Base-by-base conservation (phyloP, 2,329 filamentous ascomycete genomes). In the Penicillium sp. region DNA sequence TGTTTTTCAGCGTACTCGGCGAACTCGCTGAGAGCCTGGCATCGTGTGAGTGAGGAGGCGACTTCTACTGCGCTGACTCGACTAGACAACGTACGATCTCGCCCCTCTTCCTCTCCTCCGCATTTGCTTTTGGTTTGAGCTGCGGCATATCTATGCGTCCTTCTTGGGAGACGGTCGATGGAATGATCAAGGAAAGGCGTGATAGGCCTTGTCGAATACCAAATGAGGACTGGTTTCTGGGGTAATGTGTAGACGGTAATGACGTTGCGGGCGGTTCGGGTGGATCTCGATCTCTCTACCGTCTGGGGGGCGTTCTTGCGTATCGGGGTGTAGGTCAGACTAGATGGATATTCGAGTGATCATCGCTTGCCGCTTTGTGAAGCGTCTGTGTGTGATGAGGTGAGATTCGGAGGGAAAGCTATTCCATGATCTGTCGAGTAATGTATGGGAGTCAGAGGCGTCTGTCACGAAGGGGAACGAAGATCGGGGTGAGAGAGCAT, bases 1-100 rank as follows among this genome's bases (percentile, higher is more conserved):
- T 97, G 90, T 67, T 90, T 86, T 69, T 97, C 90, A 56, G 96
- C 93, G 63, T 96, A 97, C 63, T 98, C 93, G 68, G 90, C 90
- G 67, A 98, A 98, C 61, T 97, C 93, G 74, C 87, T 93, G 47
- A 98, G 79, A 9, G 91, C 90, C 81, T 84, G 47, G 32, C 28
- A 41, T 33, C 26, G 43, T 48, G 47, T 53, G 25, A 57, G 52
- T 46, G 41, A 48, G 41, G 28, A 12, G 27, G 46, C 9, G 29
- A 32, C 36, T 28, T 24, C 11, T 11, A 32, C 7, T 11, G 11
- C 7, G 13, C 11, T 8, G 18, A 25, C 12, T 33, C 9, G 40
- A 39, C 41, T 28, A 29, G 26, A 29, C 40, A 61, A 32, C 79
- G 51, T 80, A 91, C 88, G 52, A 87, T 82, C 73, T 96, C 90